These are phyloP conservation scores for Podaxis carcinomalis DNA, from an alignment of 768 basidiomycete genomes.

Conservation along the genomic window DNA sequence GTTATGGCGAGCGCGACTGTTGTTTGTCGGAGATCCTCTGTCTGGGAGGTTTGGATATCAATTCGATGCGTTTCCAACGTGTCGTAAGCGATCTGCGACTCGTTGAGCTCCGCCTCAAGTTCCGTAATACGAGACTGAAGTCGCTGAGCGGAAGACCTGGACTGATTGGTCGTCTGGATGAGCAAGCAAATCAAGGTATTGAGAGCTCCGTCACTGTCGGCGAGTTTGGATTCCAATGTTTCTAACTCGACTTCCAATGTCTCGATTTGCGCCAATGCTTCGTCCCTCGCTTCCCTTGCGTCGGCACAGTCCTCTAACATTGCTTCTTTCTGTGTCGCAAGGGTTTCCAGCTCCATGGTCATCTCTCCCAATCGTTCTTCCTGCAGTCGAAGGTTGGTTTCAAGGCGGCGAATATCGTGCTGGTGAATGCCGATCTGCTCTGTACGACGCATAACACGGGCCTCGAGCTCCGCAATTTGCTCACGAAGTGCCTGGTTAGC, in stretches of 20 bases:
- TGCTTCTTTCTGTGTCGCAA: conserved; percentile 63
- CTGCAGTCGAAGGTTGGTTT: conserved; percentile 68
- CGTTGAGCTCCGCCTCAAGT: background rate
- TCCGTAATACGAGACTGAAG: background rate
- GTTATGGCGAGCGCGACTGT: background rate
- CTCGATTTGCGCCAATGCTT: conserved; percentile 52
- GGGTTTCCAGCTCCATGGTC: conserved; percentile 63
- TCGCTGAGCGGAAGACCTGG: conserved; percentile 1
- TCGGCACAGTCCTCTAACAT: conserved; percentile 86
- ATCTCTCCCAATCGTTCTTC: conserved; percentile 74
- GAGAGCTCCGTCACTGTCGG: conserved; percentile 30
- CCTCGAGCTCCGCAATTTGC: conserved; percentile 69
- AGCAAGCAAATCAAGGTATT: conserved; percentile 34
- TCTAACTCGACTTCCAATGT: conserved; percentile 61
- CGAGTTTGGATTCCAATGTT: conserved; percentile 23
- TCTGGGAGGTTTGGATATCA: background rate
- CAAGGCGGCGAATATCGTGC: conserved; percentile 72
- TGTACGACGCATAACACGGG: conserved; percentile 57
- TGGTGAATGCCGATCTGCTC: conserved; percentile 77
- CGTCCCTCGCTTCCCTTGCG: conserved; percentile 69
- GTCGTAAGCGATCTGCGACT: background rate
- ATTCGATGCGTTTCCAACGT: conserved; percentile 1
- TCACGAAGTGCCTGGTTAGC: conserved; percentile 50
- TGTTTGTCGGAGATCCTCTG: background rate
- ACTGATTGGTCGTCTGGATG: conserved; percentile 27